phyloP scores from a whole-genome alignment of 2,329 filamentous ascomycete species.

The Stagonosporopsis chrysanthemi region DNA sequence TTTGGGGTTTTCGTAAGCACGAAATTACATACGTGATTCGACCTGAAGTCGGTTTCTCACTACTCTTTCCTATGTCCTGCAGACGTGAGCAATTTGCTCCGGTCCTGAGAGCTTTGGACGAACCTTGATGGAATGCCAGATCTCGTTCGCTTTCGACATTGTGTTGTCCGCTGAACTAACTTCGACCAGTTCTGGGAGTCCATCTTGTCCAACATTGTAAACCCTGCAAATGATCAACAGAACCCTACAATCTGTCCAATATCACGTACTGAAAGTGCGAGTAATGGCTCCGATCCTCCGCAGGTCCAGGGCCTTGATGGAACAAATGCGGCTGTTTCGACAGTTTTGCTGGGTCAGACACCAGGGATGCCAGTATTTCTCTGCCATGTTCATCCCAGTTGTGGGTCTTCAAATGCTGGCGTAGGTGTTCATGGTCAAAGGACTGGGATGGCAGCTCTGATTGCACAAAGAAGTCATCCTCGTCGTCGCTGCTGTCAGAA shows the following conservation, averaged over 20 bases:
- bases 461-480: conserved; percentile 51
- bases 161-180: conserved; percentile 41
- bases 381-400: conserved; percentile 53
- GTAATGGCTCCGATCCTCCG: conserved; percentile 53
- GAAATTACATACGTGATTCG: conserved; percentile 56
- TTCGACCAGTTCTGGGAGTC: conserved; percentile 51
- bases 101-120: neutral
- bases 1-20: neutral
- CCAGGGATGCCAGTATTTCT: conserved; percentile 52
- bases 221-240: conserved; percentile 41
- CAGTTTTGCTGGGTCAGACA: conserved; percentile 54
- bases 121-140: conserved; percentile 39
- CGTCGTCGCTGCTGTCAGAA: conserved; percentile 47
- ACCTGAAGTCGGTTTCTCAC: conserved; percentile 58
- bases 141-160: conserved; percentile 44
- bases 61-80: conserved; percentile 47
- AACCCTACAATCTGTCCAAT: neutral
- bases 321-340: conserved; percentile 56
- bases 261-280: conserved; percentile 58
- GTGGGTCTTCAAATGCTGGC: conserved; percentile 55
- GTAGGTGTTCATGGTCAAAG: conserved; percentile 55
- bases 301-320: conserved; percentile 48
- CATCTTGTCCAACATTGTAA: conserved; percentile 62
- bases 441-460: conserved; percentile 49
- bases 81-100: neutral